These are phyloP conservation scores for Purshia tridentata DNA, from an alignment of 306 rosid genomes.

Conservation along the genomic window DNA sequence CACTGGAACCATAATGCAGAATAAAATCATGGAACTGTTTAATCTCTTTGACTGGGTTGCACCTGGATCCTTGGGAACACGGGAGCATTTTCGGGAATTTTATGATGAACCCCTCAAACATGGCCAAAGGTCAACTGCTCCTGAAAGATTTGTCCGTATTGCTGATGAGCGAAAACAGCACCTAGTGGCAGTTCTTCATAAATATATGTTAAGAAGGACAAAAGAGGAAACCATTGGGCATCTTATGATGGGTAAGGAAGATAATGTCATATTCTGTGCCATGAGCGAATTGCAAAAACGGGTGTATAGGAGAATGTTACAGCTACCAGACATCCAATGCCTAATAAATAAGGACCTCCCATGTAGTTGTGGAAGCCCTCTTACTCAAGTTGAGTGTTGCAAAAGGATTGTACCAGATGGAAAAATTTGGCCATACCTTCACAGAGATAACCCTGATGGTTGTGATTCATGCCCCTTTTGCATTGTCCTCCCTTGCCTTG, in stretches of 20 bases:
- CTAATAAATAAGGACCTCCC: conserved; percentile 81
- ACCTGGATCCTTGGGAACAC: conserved; percentile 92
- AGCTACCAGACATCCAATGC: conserved; percentile 87
- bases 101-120: conserved; percentile 94
- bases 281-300: conserved; percentile 95
- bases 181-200: conserved; percentile 62
- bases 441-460: conserved; percentile 78
- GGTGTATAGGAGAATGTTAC: conserved; percentile 77
- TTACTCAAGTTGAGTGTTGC: conserved; percentile 86
- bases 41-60: conserved; percentile 90
- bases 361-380: conserved; percentile 94
- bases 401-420: conserved; percentile 84
- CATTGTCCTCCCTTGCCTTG: conserved; percentile 92
- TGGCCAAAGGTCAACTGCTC: conserved; percentile 95
- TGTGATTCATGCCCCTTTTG: conserved; percentile 98
- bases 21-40: conserved; percentile 89
- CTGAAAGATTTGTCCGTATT: conserved; percentile 68
- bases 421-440: conserved; percentile 84
- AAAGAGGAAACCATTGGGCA: conserved; percentile 98
- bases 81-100: conserved; percentile 87
- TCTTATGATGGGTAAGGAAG: conserved; percentile 99
- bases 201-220: conserved; percentile 87
- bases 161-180: conserved; percentile 84
- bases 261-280: conserved; percentile 79
- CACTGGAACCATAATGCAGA: conserved; percentile 94